phyloP scores from a whole-genome alignment of 306 rosid genomes.

The Inga oerstediana region DNA sequence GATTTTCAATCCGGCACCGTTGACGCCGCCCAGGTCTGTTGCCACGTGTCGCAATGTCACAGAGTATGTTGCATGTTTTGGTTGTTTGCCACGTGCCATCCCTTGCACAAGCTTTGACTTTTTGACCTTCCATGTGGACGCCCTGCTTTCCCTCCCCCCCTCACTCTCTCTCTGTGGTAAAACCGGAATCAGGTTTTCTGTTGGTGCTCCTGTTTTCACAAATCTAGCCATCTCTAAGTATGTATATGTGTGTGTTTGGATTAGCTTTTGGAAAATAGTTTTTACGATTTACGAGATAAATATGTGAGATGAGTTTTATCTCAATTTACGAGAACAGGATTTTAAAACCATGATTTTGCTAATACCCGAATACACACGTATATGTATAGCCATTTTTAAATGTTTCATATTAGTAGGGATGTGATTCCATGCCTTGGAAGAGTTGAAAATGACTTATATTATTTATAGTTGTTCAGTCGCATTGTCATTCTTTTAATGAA shows the following conservation, averaged over 20 bases:
- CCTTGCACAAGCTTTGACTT: constrained; percentile 26
- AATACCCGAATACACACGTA: no score
- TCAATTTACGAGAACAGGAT: no score
- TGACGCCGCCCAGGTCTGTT: constrained; percentile 33
- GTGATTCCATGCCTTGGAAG: not conserved
- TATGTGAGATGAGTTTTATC: no score
- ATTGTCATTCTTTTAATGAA: not conserved
- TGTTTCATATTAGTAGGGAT: not conserved
- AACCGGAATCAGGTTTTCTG: not conserved
- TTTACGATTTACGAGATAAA: no score
- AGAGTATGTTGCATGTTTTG: constrained; percentile 27
- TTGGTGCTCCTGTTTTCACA: not conserved
- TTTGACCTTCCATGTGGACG: constrained; percentile 25
- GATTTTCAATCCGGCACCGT: not conserved
- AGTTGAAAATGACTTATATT: not conserved
- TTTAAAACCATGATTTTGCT: no score
- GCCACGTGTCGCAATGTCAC: constrained; percentile 45
- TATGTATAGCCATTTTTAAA: not conserved
- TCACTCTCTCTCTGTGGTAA: not conserved
- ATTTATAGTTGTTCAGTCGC: not conserved
- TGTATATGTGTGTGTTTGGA: no score
- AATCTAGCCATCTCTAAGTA: not conserved
- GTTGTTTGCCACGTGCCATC: constrained; percentile 39
- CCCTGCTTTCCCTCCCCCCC: constrained; percentile 12
- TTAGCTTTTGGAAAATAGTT: no score